Conservation (phyloP, 176 grass and related monocot genomes). For the Cymbopogon citratus region DNA sequence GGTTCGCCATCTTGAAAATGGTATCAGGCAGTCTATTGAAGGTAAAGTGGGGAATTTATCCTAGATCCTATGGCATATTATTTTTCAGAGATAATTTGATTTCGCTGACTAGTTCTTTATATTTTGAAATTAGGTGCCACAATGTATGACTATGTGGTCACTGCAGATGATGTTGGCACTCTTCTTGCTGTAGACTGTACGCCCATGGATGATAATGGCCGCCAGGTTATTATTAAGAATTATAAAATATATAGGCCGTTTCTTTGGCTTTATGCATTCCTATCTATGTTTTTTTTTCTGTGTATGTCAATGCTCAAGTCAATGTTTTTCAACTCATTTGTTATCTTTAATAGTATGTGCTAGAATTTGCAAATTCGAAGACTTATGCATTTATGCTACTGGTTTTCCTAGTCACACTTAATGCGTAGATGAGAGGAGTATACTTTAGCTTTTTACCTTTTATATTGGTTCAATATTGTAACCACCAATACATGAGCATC, state of each 20-base stretch:
- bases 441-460: slow-evolving; percentile 7
- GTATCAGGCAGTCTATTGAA: slow-evolving; percentile 74
- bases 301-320: background rate
- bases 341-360: background rate
- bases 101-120: slow-evolving; percentile 22
- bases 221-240: slow-evolving; percentile 44
- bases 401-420: background rate
- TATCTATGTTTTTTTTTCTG: background rate
- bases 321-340: background rate
- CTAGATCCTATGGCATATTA: slow-evolving; percentile 9
- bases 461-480: background rate
- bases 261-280: background rate
- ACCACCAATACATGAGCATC: slow-evolving; percentile 1
- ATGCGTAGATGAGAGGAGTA: background rate
- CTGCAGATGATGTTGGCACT: slow-evolving; percentile 89
- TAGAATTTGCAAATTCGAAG: slow-evolving; percentile 14
- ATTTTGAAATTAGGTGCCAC: slow-evolving; percentile 63
- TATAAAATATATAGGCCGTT: background rate
- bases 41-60: slow-evolving; percentile 38
- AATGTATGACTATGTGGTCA: slow-evolving; percentile 74
- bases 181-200: slow-evolving; percentile 87
- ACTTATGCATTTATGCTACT: background rate
- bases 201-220: slow-evolving; percentile 88
- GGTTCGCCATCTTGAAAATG: slow-evolving; percentile 83
- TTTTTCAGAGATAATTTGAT: slow-evolving; percentile 2